Base-by-base conservation (phyloP, 1,284 basidiomycete species). In the Exobasidium cylindrosporum region DNA sequence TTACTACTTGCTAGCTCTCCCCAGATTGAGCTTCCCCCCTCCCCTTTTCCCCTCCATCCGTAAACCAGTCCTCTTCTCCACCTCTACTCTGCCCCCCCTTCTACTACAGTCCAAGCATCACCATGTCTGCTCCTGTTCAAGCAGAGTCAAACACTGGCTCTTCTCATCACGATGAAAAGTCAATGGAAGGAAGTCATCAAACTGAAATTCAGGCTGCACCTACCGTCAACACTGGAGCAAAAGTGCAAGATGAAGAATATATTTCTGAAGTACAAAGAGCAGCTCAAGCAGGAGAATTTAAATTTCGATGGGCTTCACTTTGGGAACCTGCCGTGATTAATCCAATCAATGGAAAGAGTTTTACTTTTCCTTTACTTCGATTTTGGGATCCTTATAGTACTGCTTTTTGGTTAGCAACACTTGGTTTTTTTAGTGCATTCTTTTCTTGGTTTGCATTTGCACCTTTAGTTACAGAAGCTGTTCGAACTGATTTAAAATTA, bases 391-490 rank as follows among this genome's bases (percentile, higher is more conserved):
- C 83, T 3, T 86, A 87, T 70, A 79, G 83, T 3, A 80, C 82
- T 32, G 83, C 84, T 55, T 86, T 67, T 67, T 70, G 64, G 65
- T 32, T 64, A 3, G 81, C 85, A 21, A 86, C 84, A 82, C 76
- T 84, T 11, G 72, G 79, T 32, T 85, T 83, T 77, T 83, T 84
- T 67, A 76, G 82, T 3, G 83, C 83, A 14, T 81, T 81, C 66
- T 73, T 86, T 23, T 84, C 85, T 14, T 88, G 87, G 87, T 88
- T 88, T 64, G 86, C 86, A 0, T 87, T 87, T 72, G 82, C 86
- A 17, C 86, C 86, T 0, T 82, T 88, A 10, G 83, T 87, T 49
- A 84, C 86, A 0, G 85, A 87, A 44, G 85, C 84, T 3, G 86
- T 88, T 75, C 84, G 83, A 63, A 68, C 71, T 4, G 87, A 88